These are phyloP conservation scores for Coemansia sp. DNA, from an alignment of 192 early-diverging fungal species.

Conservation along the genomic window DNA sequence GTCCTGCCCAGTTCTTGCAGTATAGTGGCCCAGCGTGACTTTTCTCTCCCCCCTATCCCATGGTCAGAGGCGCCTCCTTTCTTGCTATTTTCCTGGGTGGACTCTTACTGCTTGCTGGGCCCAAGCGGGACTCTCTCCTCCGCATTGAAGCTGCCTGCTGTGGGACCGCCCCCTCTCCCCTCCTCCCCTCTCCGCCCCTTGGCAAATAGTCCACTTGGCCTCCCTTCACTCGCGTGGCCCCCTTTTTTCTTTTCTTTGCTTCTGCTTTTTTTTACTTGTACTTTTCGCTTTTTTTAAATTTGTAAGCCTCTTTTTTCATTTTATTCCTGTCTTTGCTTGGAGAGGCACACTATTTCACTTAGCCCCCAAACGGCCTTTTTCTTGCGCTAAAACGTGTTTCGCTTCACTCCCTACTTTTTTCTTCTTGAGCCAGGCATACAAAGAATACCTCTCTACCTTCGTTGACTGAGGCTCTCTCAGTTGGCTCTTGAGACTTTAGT, in stretches of 20 bases:
- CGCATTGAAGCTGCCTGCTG: constrained; percentile 4
- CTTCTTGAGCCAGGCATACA: too few relatives aligned
- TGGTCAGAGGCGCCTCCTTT: background rate
- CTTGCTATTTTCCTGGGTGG: background rate
- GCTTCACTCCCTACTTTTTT: background rate
- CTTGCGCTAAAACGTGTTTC: background rate
- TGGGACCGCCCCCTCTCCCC: background rate
- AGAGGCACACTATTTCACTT: background rate
- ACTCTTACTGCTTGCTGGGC: constrained; percentile 5
- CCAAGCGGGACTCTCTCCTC: background rate
- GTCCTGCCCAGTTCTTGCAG: too few relatives aligned
- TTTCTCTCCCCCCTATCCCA: background rate
- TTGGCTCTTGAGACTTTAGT: background rate
- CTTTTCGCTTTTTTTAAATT: background rate
- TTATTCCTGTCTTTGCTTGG: background rate
- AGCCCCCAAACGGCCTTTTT: background rate
- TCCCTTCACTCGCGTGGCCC: background rate
- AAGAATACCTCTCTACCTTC: background rate
- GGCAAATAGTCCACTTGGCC: background rate
- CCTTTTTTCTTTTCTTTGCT: constrained; percentile 7
- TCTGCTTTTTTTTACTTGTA: background rate
- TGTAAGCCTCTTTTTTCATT: constrained; percentile 2
- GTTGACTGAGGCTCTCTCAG: background rate
- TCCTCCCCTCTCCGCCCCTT: background rate
- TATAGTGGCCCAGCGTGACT: constrained; percentile 4